Evolutionary conservation across 768 basidiomycete genomes (phyloP).

Genomic region (Leccinum uliginosum): DNA sequence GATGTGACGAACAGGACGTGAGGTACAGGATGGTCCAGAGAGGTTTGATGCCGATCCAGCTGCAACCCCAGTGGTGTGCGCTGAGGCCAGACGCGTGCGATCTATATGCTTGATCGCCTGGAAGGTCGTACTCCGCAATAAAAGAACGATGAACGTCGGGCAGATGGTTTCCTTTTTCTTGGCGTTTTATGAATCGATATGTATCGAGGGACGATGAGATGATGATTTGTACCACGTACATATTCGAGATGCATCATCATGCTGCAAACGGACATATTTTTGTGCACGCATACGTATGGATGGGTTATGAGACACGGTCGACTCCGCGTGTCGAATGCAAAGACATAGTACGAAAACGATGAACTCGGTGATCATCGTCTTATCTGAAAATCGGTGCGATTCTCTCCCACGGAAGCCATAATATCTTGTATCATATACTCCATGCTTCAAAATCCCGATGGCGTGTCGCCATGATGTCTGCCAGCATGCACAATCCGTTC

Average conservation of each 20-base stretch:
- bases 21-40: conserved; percentile 45
- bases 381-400: neutral
- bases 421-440: no score
- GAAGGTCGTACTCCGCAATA: neutral
- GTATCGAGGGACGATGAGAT: neutral
- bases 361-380: neutral
- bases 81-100: conserved; percentile 46
- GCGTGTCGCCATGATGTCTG: no score
- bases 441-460: no score
- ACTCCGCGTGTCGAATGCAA: neutral
- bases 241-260: neutral
- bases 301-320: neutral
- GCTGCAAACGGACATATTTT: neutral
- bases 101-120: conserved; percentile 16
- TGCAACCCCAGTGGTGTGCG: conserved; percentile 60
- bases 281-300: neutral
- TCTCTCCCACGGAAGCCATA: no score
- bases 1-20: conserved; percentile 30
- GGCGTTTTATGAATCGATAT: neutral
- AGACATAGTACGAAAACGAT: neutral
- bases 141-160: neutral
- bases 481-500: no score
- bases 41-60: conserved; percentile 41
- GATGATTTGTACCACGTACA: neutral
- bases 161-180: neutral